Evolutionary conservation across 768 basidiomycete genomes (phyloP).

Genomic region (Rhodotorula kratochvilovae): DNA sequence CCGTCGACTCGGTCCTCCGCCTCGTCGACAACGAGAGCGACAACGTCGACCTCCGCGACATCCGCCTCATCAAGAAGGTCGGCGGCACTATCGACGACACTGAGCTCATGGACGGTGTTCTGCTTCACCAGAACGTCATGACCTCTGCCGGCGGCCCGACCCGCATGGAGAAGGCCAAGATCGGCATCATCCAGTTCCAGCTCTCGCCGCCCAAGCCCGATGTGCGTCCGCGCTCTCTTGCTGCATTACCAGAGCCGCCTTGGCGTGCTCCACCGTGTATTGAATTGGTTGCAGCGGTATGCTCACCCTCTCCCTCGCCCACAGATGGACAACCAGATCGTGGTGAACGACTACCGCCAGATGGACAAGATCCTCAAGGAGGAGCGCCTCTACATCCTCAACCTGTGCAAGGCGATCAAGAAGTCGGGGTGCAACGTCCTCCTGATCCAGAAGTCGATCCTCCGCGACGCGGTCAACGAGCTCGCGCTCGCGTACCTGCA

Average conservation of each 20-base stretch:
- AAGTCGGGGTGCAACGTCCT: constrained; percentile 99
- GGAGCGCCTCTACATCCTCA: constrained; percentile 93
- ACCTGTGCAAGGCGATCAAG: constrained; percentile 98
- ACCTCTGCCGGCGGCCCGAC: constrained; percentile 85
- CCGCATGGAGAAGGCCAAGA: constrained; percentile 96
- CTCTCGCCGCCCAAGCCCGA: constrained; percentile 96
- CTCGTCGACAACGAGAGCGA: constrained; percentile 74
- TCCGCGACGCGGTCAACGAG: constrained; percentile 98
- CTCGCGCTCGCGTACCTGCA: constrained; percentile 95
- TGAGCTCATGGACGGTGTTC: constrained; percentile 83
- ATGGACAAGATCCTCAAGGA: constrained; percentile 99
- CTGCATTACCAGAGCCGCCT: too few species aligned
- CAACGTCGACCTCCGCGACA: constrained; percentile 93
- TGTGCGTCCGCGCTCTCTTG: constrained; percentile 50
- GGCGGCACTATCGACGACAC: constrained; percentile 99
- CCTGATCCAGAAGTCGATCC: constrained; percentile 97
- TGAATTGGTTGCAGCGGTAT: too few species aligned
- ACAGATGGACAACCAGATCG: constrained; percentile 99
- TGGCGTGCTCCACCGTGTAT: neutral
- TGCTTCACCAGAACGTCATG: constrained; percentile 93
- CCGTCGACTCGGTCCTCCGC: constrained; percentile 90
- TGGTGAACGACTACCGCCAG: constrained; percentile 98
- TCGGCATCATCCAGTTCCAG: constrained; percentile 97
- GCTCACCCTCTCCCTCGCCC: neutral
- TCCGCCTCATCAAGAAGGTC: constrained; percentile 94